These are phyloP conservation scores for Corymbia maculata DNA, from an alignment of 345 rosid genomes.

Conservation along the genomic window DNA sequence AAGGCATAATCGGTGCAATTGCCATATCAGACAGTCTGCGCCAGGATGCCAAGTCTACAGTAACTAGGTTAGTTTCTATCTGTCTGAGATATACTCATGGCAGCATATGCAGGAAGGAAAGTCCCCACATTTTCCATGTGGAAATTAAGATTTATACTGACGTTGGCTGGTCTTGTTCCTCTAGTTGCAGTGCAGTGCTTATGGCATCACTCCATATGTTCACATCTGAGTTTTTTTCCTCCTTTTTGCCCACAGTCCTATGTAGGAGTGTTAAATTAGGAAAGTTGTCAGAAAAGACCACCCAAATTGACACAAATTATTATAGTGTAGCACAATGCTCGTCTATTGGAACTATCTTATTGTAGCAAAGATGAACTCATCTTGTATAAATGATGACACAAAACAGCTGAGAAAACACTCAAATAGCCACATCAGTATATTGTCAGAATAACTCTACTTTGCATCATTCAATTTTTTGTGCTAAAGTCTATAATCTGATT, in stretches of 20 bases:
- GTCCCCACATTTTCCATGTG: background rate
- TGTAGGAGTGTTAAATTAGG: background rate
- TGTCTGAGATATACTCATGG: background rate
- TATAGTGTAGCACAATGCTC: background rate
- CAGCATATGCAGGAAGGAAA: background rate
- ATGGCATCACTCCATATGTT: background rate
- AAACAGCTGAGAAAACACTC: background rate
- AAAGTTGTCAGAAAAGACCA: background rate
- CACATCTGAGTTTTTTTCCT: background rate
- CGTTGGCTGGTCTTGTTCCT: background rate
- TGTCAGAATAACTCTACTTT: background rate
- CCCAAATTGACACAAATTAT: background rate
- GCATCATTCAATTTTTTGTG: background rate
- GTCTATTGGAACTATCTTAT: background rate
- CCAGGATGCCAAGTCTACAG: conserved; percentile 70
- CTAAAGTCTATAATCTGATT: background rate
- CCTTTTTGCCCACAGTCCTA: background rate
- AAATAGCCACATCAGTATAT: background rate
- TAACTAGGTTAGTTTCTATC: conserved; percentile 39
- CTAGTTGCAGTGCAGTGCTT: background rate
- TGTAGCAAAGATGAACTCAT: background rate
- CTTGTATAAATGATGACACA: background rate
- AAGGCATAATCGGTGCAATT: conserved; percentile 86
- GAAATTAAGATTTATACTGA: background rate
- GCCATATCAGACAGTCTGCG: conserved; percentile 75